A percentile compares a stretch with the other conserved stretches of the same genome.
These are phyloP conservation scores for Penicillium sp. DNA, from an alignment of 2,329 filamentous ascomycete genomes.

Conservation along the genomic window DNA sequence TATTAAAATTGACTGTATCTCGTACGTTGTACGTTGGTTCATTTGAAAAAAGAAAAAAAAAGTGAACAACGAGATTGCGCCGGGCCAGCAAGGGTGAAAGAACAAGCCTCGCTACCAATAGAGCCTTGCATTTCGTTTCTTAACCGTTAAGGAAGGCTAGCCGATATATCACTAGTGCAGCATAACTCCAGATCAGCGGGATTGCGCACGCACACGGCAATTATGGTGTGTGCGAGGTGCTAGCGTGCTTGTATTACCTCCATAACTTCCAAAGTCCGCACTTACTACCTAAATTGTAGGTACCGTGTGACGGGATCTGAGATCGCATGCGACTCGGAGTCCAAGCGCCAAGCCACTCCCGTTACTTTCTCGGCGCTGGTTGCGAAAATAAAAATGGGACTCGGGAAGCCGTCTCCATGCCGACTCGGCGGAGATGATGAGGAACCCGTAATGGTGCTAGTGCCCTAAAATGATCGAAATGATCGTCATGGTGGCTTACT, in stretches of 20 bases:
- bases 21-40: too few species aligned
- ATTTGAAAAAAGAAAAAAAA: too few species aligned
- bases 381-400: background rate
- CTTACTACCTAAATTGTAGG: too few species aligned
- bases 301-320: background rate
- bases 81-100: background rate
- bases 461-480: background rate
- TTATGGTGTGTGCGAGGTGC: background rate
- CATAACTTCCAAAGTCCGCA: too few species aligned
- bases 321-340: constrained; percentile 3
- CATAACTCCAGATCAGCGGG: background rate
- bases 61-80: background rate
- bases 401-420: constrained; percentile 9
- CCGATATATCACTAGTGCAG: background rate
- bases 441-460: background rate
- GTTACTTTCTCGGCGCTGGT: constrained; percentile 1
- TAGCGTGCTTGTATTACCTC: background rate
- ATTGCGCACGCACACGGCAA: constrained; percentile 4
- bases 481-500: background rate
- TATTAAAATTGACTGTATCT: background rate
- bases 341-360: constrained; percentile 4
- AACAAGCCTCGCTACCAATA: background rate
- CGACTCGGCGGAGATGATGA: constrained; percentile 2
- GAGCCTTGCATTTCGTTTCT: background rate
- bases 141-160: background rate